phyloP scores from a whole-genome alignment of 1,139 yeast species.

The Ogataea hybrid region DNA sequence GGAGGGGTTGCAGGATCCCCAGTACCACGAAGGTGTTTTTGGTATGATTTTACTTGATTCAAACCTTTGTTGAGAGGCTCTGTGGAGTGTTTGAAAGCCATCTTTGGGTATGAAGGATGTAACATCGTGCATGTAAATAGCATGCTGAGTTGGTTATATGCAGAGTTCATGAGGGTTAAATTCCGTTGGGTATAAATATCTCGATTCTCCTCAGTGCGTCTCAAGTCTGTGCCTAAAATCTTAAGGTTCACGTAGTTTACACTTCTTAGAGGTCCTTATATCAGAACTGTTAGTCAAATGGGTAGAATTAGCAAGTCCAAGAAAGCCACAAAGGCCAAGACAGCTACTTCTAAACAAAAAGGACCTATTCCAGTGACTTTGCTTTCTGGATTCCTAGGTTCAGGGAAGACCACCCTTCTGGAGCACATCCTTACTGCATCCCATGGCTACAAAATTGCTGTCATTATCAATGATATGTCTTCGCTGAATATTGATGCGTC shows the following conservation, averaged over 20 bases:
- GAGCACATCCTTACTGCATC: conserved; percentile 2
- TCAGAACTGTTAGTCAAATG: conserved; percentile 1
- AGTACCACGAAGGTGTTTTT: conserved; percentile 2
- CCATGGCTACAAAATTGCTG: conserved; percentile 1
- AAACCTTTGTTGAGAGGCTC: conserved; percentile 1
- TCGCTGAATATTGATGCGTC: conserved; percentile 2
- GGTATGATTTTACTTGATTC: conserved; percentile 1
- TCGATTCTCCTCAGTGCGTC: conserved; percentile 1
- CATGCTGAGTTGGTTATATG: conserved; percentile 1
- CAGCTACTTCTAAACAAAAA: conserved; percentile 1
- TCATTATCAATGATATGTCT: conserved; percentile 1
- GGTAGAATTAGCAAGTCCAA: conserved; percentile 1
- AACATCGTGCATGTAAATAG: conserved; percentile 2
- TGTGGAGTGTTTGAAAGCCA: background rate
- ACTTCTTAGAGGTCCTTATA: conserved; percentile 1
- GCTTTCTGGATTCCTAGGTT: conserved; percentile 2
- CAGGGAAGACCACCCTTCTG: conserved; percentile 2
- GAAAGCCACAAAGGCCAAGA: conserved; percentile 2
- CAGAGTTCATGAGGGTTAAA: conserved; percentile 2
- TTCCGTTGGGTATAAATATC: conserved; percentile 1
- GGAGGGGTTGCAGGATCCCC: conserved; percentile 2
- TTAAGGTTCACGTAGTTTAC: conserved; percentile 1
- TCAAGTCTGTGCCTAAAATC: conserved; percentile 1
- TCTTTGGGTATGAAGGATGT: conserved; percentile 2
- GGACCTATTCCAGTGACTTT: conserved; percentile 2